Base-by-base conservation (phyloP, 164 flowering plant genomes). In the Stephania cephalantha region DNA sequence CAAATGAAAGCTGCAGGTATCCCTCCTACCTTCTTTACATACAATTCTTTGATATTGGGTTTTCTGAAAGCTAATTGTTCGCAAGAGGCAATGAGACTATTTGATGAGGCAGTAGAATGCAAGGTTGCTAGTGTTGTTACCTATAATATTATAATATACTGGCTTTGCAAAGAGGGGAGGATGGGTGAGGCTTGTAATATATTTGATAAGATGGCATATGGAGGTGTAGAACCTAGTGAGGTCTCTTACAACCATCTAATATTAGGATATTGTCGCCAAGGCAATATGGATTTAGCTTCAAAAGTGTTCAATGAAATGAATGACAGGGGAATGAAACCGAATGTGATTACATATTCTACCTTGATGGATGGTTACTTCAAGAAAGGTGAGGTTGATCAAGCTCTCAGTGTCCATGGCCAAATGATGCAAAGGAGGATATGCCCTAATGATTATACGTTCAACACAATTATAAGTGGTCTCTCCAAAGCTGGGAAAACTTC, bases 231-330 rank as follows among this genome's bases (percentile, higher is more conserved):
- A 11, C 96, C 94, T 2, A 83, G 20, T 67, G 71, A 78, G 30
- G 88, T 83, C 79, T 89, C 92, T 18, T 90, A 88, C 80, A 90
- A 90, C 78, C 81, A 72, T 78, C 80, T 94, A 81, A 90, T 91
- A 50, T 83, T 83, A 35, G 88, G 90, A 8, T 79, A 88, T 67
- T 90, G 93, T 80, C 80, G 71, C 73, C 72, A 77, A 71, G 86
- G 87, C 64, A 78, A 85, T 52, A 85, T 87, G 84, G 89, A 86
- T 71, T 66, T 8, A 31, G 92, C 98, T 73, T 69, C 71, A n/a
- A 50, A 58, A 72, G 18, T 84, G 22, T 82, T 81, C 53, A 73
- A 81, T 15, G 83, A 87, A 79, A 86, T 91, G 92, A 65, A 73
- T 13, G 81, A 79, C 71, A 83, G 20, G 65, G 85, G 86, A 29